These are phyloP conservation scores for Pugionium dolabratum DNA, from an alignment of 345 rosid species.

Conservation along the genomic window DNA sequence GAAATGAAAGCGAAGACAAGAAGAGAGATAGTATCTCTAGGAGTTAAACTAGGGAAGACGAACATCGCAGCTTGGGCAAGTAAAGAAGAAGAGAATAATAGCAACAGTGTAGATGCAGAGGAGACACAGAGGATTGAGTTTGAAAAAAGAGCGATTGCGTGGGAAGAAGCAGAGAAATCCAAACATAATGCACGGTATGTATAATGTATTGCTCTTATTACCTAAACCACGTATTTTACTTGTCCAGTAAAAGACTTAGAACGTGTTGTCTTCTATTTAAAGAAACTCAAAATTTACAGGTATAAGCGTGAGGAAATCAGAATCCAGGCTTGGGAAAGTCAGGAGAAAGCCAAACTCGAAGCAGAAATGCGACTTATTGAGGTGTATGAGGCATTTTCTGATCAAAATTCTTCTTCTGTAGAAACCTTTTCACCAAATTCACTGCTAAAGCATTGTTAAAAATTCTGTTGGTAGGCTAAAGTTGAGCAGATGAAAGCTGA, in stretches of 20 bases:
- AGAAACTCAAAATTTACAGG: constrained; percentile 42
- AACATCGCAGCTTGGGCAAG: constrained; percentile 97
- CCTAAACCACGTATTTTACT: too few species aligned
- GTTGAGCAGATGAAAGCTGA: constrained; percentile 79
- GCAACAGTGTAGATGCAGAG: constrained; percentile 35
- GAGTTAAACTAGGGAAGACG: constrained; percentile 79
- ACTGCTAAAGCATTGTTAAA: neutral
- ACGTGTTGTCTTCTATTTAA: neutral
- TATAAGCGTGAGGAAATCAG: constrained; percentile 90
- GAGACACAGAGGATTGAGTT: constrained; percentile 47
- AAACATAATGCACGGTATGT: constrained; percentile 77
- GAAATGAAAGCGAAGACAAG: constrained; percentile 74
- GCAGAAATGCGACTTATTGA: constrained; percentile 82
- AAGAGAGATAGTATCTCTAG: constrained; percentile 81
- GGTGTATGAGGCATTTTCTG: constrained; percentile 41
- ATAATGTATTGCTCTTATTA: neutral
- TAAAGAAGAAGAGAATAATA: constrained; percentile 64
- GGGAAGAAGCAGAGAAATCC: constrained; percentile 96
- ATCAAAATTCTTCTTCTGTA: neutral
- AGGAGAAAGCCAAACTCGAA: constrained; percentile 73
- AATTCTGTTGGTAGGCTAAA: constrained; percentile 55
- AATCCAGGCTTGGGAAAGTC: constrained; percentile 93
- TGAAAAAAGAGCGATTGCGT: constrained; percentile 68
- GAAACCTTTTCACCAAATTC: too few species aligned
- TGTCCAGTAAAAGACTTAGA: neutral